Percentiles rank a stretch among this genome's conserved stretches.
Evolutionary conservation across 768 basidiomycete genomes (phyloP).

Genomic region (Boletus sp.): DNA sequence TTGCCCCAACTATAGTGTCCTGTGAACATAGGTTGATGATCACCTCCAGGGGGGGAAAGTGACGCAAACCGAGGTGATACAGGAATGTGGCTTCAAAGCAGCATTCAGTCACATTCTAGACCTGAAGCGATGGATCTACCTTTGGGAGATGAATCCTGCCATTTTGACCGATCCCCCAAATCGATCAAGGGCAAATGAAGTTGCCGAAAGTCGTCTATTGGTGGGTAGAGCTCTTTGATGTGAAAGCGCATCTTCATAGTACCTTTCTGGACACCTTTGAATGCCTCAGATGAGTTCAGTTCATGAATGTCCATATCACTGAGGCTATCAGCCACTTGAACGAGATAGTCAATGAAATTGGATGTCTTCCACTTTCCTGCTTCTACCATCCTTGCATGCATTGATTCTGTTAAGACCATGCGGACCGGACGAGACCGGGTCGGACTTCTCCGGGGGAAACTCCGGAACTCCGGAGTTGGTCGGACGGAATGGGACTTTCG

Average conservation of each 20-base stretch:
- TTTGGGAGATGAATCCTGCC: constrained; percentile 37
- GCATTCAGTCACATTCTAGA: background rate
- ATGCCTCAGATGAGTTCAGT: constrained; percentile 24
- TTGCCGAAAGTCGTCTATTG: constrained; percentile 60
- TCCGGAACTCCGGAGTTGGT: too few relatives aligned
- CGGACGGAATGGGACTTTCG: too few relatives aligned
- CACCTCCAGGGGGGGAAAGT: constrained; percentile 53
- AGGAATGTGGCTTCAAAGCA: background rate
- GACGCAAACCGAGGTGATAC: background rate
- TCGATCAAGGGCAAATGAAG: constrained; percentile 78
- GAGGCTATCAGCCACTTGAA: background rate
- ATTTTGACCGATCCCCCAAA: constrained; percentile 72
- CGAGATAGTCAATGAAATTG: background rate
- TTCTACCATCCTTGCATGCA: constrained; percentile 2
- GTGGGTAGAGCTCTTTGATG: constrained; percentile 81
- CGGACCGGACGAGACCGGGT: too few relatives aligned
- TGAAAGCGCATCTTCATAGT: constrained; percentile 40
- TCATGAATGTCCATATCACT: background rate
- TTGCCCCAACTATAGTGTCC: constrained; percentile 44
- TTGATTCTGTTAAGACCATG: too few relatives aligned
- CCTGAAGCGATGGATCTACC: background rate
- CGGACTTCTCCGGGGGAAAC: too few relatives aligned
- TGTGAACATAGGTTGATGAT: constrained; percentile 68
- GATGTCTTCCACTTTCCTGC: background rate
- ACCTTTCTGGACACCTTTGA: constrained; percentile 47